Base-by-base conservation (phyloP, 1,284 basidiomycete species). In the Lentinula novae-zelandiae region DNA sequence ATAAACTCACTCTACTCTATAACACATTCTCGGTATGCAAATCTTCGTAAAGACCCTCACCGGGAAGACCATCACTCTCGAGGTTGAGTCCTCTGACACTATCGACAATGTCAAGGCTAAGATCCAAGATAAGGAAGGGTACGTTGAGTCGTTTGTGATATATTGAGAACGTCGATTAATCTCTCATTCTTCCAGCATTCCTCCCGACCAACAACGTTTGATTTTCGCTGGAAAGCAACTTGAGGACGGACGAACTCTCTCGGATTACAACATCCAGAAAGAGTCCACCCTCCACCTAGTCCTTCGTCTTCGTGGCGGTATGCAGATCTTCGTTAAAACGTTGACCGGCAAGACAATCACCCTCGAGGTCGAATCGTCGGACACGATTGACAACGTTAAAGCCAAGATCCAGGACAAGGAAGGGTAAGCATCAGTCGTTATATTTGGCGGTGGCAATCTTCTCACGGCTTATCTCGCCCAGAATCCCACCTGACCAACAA, bases 51-150 rank as follows among this genome's bases (percentile, higher is more conserved):
- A 92, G 77, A 89, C 85, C 66, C 84, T 95, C 66, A 95, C 93
- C 60, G 93, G 93, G 68, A 95, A 93, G 83, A 92, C 92, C 69
- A 93, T 94, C 81, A 93, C 91, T 64, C 86, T 93, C 67, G 90
- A 93, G 82, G 90, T 93, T 61, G 90, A 93, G 78, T 90, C 89
- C 52, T 89, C 86, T 27, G 90, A 93, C 77, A 92, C 91, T 56
- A 88, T 89, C 68, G 86, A 89, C 76, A 64, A 87, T 70, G 85
- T 87, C 69, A 85, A 86, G 79, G 78, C 78, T 69, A 86, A 82
- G 81, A 72, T 65, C 52, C 71, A 72, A 59, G 71, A 72, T 58
- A 71, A 72, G 58, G 71, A 72, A 62, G 71, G 70, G 79, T 72
- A 77, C 74, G 68, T 60, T 27, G 76, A 78, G 71, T 76, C 78